Percentiles rank a stretch among this genome's conserved stretches.
These are phyloP conservation scores for Karstenula rhodostoma DNA, from an alignment of 2,329 filamentous ascomycete genomes.

Conservation along the genomic window DNA sequence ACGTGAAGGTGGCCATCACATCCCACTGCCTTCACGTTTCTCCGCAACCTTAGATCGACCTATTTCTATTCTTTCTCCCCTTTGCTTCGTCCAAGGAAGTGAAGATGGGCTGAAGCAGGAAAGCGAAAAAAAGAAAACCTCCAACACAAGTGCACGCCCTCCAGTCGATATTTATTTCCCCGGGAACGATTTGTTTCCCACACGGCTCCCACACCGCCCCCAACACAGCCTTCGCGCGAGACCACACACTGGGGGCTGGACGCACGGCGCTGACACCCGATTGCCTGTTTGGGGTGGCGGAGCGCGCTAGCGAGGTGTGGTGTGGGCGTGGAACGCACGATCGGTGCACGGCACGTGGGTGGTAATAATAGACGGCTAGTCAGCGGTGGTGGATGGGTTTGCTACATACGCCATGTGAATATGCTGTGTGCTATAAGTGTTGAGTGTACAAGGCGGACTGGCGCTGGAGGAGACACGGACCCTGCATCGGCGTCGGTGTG, in stretches of 20 bases:
- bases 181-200: neutral
- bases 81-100: neutral
- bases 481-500: neutral
- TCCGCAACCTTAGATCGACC: too few species aligned
- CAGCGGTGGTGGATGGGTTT: neutral
- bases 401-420: neutral
- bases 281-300: neutral
- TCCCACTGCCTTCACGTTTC: neutral
- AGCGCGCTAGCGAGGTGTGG: slow-evolving; percentile 1
- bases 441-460: neutral
- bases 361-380: neutral
- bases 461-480: too few species aligned
- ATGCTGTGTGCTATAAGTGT: neutral
- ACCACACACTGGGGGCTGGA: slow-evolving; percentile 1
- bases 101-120: neutral
- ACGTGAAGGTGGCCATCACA: slow-evolving; percentile 6
- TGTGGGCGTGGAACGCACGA: neutral
- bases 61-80: too few species aligned
- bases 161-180: neutral
- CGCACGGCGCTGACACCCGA: neutral
- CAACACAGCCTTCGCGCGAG: slow-evolving; percentile 3
- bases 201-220: neutral
- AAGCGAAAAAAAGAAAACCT: neutral
- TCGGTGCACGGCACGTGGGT: neutral
- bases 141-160: neutral